Evolutionary conservation across 495 filamentous ascomycete genomes (phyloP), one percentile per base, ranked within the genome.

Genomic region (Xanthoparmelia taractica): DNA sequence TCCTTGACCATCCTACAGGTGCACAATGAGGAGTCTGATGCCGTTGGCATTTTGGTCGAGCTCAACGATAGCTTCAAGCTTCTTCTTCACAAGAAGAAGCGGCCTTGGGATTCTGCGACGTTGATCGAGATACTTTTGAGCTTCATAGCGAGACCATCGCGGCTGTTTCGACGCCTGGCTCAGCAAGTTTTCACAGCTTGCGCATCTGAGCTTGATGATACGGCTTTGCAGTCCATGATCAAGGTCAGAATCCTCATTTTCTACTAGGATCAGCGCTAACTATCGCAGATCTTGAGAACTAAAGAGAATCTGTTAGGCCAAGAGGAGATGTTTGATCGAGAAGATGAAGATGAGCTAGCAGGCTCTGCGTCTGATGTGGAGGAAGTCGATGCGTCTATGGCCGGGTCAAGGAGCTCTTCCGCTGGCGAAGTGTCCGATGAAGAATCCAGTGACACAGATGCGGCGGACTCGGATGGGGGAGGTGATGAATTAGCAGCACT

Each of bases 1-100:
- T 88, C 89, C n/a, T 79, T 96, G 61, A 86, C 87, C 2, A 82
- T 97, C 56, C 74, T 97, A 37, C 90, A 96, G 69, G 80, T 96
- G n/a, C 93, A 94, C 75, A 88, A 91, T 68, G 89, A 88, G 25
- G 90, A 95, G 62, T 80, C 87, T 0, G 94, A 97, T 67, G 89
- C 92, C 8, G 78, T 91, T 1, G 81, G 80, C 4, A 84, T 92
- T 65, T 79, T 94, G 10, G 81, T 87, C 23, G 91, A 96, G 68
- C 72, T 96, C 13, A 81, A 87, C 65, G 78, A 88, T 56, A 86
- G 86, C 60, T 74, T 82, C 73, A 70, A 82, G 67, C 40, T 77
- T 73, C 59, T 73, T 68, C 70, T 76, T 69, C 82, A 84, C 63
- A 75, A 75, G 59, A 72, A 76, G n/a, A 78, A 79, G 34, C 76